phyloP scores from a whole-genome alignment of 2,329 filamentous ascomycete genomes.

The Westerdykella aurantiaca region DNA sequence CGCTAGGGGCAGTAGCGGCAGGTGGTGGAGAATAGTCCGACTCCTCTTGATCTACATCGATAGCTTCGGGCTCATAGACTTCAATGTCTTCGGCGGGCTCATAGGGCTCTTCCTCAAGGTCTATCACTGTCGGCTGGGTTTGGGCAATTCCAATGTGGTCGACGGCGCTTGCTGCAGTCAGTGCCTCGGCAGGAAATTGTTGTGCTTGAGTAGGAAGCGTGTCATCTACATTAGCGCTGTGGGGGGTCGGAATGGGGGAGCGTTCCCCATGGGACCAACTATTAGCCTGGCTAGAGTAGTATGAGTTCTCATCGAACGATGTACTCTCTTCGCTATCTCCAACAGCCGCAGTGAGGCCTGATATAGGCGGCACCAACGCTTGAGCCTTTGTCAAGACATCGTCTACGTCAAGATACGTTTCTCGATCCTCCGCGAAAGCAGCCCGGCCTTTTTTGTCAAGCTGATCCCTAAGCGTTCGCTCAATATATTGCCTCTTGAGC shows the following conservation, averaged over 20 bases:
- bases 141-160: slow-evolving; percentile 8
- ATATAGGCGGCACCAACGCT: slow-evolving; percentile 63
- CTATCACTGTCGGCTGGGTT: slow-evolving; percentile 25
- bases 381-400: slow-evolving; percentile 54
- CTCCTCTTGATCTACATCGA: slow-evolving; percentile 31
- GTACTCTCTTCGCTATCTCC: slow-evolving; percentile 65
- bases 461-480: slow-evolving; percentile 71
- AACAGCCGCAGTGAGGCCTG: slow-evolving; percentile 50
- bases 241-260: slow-evolving; percentile 25
- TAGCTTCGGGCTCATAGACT: slow-evolving; percentile 32
- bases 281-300: slow-evolving; percentile 87
- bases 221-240: slow-evolving; percentile 25
- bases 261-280: slow-evolving; percentile 59
- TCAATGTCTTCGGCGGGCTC: slow-evolving; percentile 38
- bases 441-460: slow-evolving; percentile 55
- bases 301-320: slow-evolving; percentile 88
- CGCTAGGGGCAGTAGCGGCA: slow-evolving; percentile 32
- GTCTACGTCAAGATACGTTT: slow-evolving; percentile 39
- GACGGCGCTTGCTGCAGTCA: slow-evolving; percentile 8
- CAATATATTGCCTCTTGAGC: slow-evolving; percentile 73
- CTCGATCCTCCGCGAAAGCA: slow-evolving; percentile 42
- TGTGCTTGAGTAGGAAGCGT: slow-evolving; percentile 25
- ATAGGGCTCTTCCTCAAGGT: slow-evolving; percentile 35
- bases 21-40: slow-evolving; percentile 44
- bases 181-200: slow-evolving; percentile 6